Conservation (phyloP, 345 rosid genomes). For the Anastatica hierochuntica region DNA sequence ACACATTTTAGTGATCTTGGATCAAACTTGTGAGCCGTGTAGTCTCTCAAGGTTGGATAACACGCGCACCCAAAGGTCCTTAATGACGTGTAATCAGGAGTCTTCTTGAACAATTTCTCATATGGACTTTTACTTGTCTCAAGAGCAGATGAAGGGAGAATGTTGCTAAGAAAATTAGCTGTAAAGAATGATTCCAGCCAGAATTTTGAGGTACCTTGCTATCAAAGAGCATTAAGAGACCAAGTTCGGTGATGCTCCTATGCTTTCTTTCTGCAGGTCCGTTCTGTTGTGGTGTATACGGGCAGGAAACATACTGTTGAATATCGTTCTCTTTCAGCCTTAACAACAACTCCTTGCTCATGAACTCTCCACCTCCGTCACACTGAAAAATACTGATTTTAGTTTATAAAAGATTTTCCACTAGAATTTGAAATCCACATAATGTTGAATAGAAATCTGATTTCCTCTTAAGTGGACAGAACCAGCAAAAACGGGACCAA, state of each 20-base stretch:
- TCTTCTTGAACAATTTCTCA: too few relatives aligned
- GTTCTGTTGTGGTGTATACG: not conserved
- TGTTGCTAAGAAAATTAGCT: too few relatives aligned
- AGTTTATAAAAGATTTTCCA: not conserved
- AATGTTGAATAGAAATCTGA: not conserved
- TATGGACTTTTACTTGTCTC: too few relatives aligned
- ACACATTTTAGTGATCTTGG: not conserved
- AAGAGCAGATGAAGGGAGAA: too few relatives aligned
- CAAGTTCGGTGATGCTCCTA: not conserved
- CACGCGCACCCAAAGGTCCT: not conserved
- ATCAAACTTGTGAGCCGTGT: not conserved
- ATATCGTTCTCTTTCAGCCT: not conserved
- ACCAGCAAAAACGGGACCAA: not conserved
- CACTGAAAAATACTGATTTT: not conserved
- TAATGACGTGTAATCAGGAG: too few relatives aligned
- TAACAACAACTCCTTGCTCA: fast-evolving
- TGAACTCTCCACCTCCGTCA: not conserved
- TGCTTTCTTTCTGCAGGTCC: not conserved
- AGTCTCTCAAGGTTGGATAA: not conserved
- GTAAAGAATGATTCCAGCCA: too few relatives aligned
- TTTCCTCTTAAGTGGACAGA: not conserved
- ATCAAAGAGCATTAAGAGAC: not conserved
- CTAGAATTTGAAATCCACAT: not conserved
- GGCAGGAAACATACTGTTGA: not conserved
- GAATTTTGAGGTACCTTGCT: too few relatives aligned